phyloP scores from a whole-genome alignment of 805 yeast genomes.

The Monosporozyma yasuniensis region DNA sequence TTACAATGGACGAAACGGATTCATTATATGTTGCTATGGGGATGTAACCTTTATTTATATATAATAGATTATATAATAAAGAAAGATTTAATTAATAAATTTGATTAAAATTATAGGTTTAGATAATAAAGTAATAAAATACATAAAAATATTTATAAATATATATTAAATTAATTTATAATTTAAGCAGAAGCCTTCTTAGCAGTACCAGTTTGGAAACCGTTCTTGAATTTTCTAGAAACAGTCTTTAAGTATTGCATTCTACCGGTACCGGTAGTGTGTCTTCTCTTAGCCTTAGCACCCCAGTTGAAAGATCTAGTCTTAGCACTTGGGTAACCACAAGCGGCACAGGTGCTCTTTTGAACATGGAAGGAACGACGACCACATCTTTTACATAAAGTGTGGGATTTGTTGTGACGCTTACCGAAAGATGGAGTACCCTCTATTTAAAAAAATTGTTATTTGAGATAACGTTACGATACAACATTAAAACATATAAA shows the following conservation, averaged over 20 bases:
- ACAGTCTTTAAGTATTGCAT: conserved; percentile 96
- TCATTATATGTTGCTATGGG: conserved; percentile 61
- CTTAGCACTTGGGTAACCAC: conserved; percentile 99
- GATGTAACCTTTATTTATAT: conserved; percentile 3
- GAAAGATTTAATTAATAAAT: not conserved
- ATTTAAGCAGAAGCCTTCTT: conserved; percentile 52
- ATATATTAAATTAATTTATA: not conserved
- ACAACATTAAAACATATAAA: conserved; percentile 2
- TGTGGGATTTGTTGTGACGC: conserved; percentile 99
- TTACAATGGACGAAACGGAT: conserved; percentile 75
- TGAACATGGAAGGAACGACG: conserved; percentile 97
- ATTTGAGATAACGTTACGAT: too few relatives aligned
- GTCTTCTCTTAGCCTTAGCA: conserved; percentile 97
- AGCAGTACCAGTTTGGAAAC: conserved; percentile 86
- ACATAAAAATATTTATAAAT: conserved; percentile 4
- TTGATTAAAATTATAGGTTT: not conserved
- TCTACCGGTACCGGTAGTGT: conserved; percentile 99
- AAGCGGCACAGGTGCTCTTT: conserved; percentile 97
- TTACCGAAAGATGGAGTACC: conserved; percentile 99
- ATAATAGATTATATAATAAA: too few relatives aligned
- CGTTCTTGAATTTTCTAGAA: conserved; percentile 97
- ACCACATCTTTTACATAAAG: conserved; percentile 98
- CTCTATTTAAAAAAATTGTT: conserved; percentile 51
- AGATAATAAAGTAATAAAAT: conserved; percentile 2
- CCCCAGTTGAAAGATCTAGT: conserved; percentile 99